These are phyloP conservation scores for Lactifluus subvellereus DNA, from an alignment of 768 basidiomycete genomes.

Conservation along the genomic window DNA sequence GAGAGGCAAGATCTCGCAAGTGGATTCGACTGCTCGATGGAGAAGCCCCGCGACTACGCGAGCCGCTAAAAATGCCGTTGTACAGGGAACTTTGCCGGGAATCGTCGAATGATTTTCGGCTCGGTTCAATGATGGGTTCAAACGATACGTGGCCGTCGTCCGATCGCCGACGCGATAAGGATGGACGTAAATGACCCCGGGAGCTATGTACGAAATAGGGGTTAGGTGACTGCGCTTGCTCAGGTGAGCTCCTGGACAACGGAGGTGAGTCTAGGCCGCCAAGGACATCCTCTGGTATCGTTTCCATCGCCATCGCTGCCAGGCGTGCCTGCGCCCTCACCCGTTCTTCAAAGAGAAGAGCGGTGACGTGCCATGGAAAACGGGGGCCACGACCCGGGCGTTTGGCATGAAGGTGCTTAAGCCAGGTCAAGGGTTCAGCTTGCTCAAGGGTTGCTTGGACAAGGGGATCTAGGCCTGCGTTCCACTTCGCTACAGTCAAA, in stretches of 20 bases:
- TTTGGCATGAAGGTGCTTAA: conserved; percentile 57
- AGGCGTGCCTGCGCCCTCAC: conserved; percentile 37
- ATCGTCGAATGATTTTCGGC: conserved; percentile 42
- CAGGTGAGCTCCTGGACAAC: conserved; percentile 13
- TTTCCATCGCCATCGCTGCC: conserved; percentile 38
- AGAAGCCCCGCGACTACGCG: conserved; percentile 35
- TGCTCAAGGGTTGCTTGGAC: conserved; percentile 50
- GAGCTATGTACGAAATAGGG: conserved; percentile 20
- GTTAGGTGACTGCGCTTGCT: conserved; percentile 19
- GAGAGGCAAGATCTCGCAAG: conserved; percentile 35
- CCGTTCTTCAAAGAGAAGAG: conserved; percentile 65
- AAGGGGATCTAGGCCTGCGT: conserved; percentile 43
- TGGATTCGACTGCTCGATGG: conserved; percentile 41
- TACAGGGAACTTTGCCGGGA: conserved; percentile 31
- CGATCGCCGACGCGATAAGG: conserved; percentile 30
- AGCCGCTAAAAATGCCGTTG: conserved; percentile 36
- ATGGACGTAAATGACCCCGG: conserved; percentile 16
- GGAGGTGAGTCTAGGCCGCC: conserved; percentile 13
- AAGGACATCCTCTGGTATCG: conserved; percentile 41
- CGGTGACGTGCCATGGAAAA: conserved; percentile 59
- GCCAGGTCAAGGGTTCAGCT: conserved; percentile 68
- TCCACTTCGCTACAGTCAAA: conserved; percentile 52
- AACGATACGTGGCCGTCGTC: conserved; percentile 51
- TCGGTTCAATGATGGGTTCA: conserved; percentile 47
- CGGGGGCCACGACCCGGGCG: conserved; percentile 33